phyloP scores from a whole-genome alignment of 805 yeast species.

The Sugiyamaella marilandica region DNA sequence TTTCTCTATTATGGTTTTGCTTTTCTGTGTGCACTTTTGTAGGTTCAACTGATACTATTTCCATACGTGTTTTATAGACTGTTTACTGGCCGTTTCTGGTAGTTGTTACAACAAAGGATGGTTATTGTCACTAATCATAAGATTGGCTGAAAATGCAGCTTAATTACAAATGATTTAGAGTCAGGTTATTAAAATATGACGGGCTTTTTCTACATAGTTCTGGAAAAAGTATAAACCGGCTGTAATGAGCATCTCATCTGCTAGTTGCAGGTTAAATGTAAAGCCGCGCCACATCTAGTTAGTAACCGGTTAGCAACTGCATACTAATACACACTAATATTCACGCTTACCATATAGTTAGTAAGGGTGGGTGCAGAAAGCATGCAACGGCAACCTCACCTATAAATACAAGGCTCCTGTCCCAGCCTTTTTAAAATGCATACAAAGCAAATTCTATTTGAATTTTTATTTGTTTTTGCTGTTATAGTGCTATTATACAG shows the following conservation, averaged over 20 bases:
- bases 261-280: neutral
- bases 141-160: too few species aligned
- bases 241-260: neutral
- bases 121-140: too few species aligned
- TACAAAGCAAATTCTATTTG: neutral
- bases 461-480: neutral
- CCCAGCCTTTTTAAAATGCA: conserved; percentile 5
- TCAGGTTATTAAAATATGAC: too few species aligned
- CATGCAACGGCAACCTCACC: neutral
- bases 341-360: neutral
- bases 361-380: neutral
- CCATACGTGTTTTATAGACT: too few species aligned
- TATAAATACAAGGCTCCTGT: neutral
- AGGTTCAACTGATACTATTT: too few species aligned
- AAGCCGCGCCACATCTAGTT: neutral
- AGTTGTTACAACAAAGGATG: too few species aligned
- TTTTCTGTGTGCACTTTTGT: too few species aligned
- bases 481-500: neutral
- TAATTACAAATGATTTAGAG: too few species aligned
- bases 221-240: neutral
- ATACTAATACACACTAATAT: neutral
- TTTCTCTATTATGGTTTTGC: too few species aligned
- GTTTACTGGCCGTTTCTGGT: too few species aligned
- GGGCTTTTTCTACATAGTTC: neutral
- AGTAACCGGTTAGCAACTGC: conserved; percentile 1